Evolutionary conservation across 495 filamentous ascomycete species (phyloP).

Genomic region (Neurospora sp.): DNA sequence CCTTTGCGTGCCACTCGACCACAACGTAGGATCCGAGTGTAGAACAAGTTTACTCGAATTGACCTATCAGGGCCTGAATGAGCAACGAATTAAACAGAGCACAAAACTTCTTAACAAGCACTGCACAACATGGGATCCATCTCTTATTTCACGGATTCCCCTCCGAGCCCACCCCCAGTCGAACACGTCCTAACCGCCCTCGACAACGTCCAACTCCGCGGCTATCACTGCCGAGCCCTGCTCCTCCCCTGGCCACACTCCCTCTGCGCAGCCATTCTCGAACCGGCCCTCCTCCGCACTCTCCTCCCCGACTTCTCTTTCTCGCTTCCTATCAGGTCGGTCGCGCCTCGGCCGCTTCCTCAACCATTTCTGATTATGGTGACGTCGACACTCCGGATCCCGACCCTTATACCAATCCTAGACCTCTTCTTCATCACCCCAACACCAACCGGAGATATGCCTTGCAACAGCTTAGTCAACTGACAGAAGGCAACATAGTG

Average conservation of each 20-base stretch:
- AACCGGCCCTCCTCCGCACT: not conserved
- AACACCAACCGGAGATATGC: not conserved
- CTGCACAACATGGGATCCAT: not conserved
- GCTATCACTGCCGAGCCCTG: not conserved
- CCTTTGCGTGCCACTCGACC: not conserved
- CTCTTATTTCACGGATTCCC: not conserved
- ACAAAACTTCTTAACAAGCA: not conserved
- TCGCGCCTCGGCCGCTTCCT: not conserved
- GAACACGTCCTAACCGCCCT: not conserved
- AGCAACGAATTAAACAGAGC: not conserved
- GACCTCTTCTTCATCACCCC: not conserved
- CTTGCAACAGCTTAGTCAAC: not conserved
- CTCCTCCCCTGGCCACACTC: not conserved
- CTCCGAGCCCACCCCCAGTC: not conserved
- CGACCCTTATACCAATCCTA: not conserved
- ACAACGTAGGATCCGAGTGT: not conserved
- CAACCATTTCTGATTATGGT: not conserved
- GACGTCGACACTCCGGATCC: not conserved
- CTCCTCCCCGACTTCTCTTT: not conserved
- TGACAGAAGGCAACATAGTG: not conserved
- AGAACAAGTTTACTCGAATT: not conserved
- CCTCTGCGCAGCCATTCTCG: not conserved
- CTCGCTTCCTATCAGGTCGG: not conserved
- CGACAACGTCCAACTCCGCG: not conserved
- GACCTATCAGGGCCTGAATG: not conserved